phyloP scores from a whole-genome alignment of 768 basidiomycete genomes.

The Clathrus columnatus region DNA sequence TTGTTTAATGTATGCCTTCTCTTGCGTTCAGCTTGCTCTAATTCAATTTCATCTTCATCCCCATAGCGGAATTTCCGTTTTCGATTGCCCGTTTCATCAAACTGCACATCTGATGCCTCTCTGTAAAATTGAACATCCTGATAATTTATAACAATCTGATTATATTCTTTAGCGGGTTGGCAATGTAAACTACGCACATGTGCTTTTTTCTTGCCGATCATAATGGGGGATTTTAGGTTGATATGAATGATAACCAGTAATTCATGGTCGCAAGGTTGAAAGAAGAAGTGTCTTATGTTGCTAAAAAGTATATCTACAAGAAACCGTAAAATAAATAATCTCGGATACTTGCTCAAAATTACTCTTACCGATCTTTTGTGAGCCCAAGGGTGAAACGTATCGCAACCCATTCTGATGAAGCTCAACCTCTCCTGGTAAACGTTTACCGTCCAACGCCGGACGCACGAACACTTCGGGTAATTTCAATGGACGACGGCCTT shows the following conservation, averaged over 20 bases:
- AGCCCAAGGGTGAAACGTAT: conserved; percentile 78
- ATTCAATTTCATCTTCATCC: conserved; percentile 98
- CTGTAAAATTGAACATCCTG: conserved; percentile 98
- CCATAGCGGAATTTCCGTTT: conserved; percentile 96
- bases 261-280: conserved; percentile 97
- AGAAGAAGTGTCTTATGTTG: conserved; percentile 97
- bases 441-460: conserved; percentile 90
- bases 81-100: conserved; percentile 98
- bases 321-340: not conserved
- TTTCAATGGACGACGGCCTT: conserved; percentile 71
- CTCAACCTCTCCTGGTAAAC: conserved; percentile 94
- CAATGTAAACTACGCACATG: conserved; percentile 45
- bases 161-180: not conserved
- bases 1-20: conserved; percentile 84
- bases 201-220: conserved; percentile 98
- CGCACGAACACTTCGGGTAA: conserved; percentile 89
- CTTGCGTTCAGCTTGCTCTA: conserved; percentile 94
- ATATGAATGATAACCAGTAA: conserved; percentile 89
- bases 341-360: not conserved
- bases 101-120: conserved; percentile 94
- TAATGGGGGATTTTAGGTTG: conserved; percentile 90
- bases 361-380: conserved; percentile 79
- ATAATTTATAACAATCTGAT: not conserved
- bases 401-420: conserved; percentile 96
- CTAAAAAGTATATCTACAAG: conserved; percentile 83